Evolutionary conservation across 192 early-diverging fungal species (phyloP).

Genomic region (Umbelopsis isabellina): DNA sequence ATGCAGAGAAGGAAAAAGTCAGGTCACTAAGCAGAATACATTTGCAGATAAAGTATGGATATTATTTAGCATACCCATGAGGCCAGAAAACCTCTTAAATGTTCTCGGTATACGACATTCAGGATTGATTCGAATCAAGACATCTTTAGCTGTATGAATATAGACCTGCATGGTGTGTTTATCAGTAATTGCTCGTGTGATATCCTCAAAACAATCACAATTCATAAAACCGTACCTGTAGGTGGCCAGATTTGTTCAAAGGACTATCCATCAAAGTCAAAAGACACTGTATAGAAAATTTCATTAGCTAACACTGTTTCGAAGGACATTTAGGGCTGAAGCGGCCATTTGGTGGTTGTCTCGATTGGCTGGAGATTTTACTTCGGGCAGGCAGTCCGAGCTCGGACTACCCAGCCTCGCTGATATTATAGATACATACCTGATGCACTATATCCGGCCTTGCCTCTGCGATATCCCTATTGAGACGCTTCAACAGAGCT

Average conservation of each 20-base stretch:
- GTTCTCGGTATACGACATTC: constrained; percentile 97
- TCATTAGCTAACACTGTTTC: too few relatives aligned
- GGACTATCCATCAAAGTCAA: constrained; percentile 95
- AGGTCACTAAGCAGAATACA: background rate
- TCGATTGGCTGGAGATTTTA: too few relatives aligned
- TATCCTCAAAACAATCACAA: background rate
- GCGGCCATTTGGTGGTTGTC: too few relatives aligned
- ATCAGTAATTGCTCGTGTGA: background rate
- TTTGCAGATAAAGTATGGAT: background rate
- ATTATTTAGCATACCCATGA: constrained; percentile 73
- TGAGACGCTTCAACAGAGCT: constrained; percentile 80
- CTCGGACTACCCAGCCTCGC: background rate
- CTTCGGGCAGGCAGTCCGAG: too few relatives aligned
- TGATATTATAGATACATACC: constrained; percentile 40
- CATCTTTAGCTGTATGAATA: constrained; percentile 90
- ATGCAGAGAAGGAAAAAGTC: background rate
- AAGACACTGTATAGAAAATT: constrained; percentile 64
- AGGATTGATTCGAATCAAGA: constrained; percentile 95
- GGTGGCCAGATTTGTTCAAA: constrained; percentile 93
- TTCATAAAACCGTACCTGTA: constrained; percentile 58
- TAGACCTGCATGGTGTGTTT: constrained; percentile 64
- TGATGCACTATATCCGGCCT: constrained; percentile 98
- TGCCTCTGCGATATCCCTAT: constrained; percentile 74
- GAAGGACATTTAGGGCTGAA: too few relatives aligned
- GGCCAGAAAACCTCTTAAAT: constrained; percentile 96